Percentiles rank a stretch among this genome's conserved stretches.
These are phyloP conservation scores for Vickermania spadyakhi DNA, from an alignment of 208 protist species.

Conservation along the genomic window DNA sequence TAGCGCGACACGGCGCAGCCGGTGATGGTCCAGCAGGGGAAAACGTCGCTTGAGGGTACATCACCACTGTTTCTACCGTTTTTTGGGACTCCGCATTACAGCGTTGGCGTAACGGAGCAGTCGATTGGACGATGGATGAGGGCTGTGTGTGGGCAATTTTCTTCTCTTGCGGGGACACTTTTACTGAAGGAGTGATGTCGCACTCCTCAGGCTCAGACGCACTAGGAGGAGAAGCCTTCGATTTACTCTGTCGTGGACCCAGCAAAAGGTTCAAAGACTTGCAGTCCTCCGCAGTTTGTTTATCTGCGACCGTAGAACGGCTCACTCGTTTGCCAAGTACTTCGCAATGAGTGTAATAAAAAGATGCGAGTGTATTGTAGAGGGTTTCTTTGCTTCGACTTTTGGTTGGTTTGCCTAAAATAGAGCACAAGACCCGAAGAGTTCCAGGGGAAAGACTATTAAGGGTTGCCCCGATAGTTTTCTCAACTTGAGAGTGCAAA, in stretches of 20 bases:
- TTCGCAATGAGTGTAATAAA: slow-evolving; percentile 79
- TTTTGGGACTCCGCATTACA: too few species aligned
- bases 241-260: slow-evolving; percentile 1
- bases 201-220: too few species aligned
- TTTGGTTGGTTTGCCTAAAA: slow-evolving; percentile 48
- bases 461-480: slow-evolving; percentile 61
- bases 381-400: slow-evolving; percentile 40
- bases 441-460: slow-evolving; percentile 47
- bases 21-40: too few species aligned
- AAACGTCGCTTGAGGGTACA: too few species aligned
- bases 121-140: too few species aligned
- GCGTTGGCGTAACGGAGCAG: too few species aligned
- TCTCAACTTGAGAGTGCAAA: slow-evolving; percentile 65
- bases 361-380: slow-evolving; percentile 73
- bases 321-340: slow-evolving; percentile 79
- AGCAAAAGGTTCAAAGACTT: slow-evolving; percentile 27
- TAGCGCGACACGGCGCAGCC: too few species aligned
- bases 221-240: too few species aligned
- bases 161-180: too few species aligned
- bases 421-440: slow-evolving; percentile 60
- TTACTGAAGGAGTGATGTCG: too few species aligned
- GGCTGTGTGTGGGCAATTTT: too few species aligned
- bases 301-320: slow-evolving; percentile 28
- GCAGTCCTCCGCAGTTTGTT: slow-evolving; percentile 36
- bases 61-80: too few species aligned